Evolutionary conservation across 495 filamentous ascomycete species (phyloP).

Genomic region (Tuber melanosporum): DNA sequence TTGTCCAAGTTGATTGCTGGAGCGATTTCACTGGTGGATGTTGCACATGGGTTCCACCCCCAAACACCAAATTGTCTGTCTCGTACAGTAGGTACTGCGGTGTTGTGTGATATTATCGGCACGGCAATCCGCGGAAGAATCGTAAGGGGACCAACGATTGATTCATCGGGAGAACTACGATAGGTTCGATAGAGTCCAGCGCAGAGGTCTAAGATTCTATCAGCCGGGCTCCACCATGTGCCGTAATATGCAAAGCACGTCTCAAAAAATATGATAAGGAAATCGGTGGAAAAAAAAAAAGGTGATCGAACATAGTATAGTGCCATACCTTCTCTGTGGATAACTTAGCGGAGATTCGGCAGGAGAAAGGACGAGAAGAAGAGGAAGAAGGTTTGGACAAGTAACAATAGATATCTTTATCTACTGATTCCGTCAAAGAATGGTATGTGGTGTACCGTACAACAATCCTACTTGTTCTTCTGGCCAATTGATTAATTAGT

Average conservation of each 20-base stretch:
- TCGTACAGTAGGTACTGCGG: neutral
- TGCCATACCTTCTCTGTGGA: neutral
- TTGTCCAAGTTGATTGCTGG: neutral
- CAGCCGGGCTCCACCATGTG: neutral
- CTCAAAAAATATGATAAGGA: neutral
- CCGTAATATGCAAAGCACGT: neutral
- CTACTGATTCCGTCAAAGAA: neutral
- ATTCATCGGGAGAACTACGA: neutral
- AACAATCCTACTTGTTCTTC: neutral
- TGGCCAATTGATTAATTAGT: neutral
- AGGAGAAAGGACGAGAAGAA: neutral
- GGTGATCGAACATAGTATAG: neutral
- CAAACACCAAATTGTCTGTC: neutral
- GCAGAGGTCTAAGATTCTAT: neutral
- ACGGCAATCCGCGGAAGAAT: neutral
- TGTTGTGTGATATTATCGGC: slow-evolving; percentile 1
- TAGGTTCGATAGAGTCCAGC: neutral
- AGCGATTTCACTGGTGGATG: neutral
- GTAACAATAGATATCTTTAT: neutral
- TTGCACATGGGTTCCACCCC: neutral
- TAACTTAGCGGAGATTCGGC: neutral
- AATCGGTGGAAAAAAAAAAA: neutral
- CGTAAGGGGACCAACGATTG: neutral
- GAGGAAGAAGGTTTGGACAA: neutral
- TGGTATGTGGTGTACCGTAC: neutral